Evolutionary conservation across 164 flowering plant species (phyloP).

Genomic region (Tetracentron sinense): DNA sequence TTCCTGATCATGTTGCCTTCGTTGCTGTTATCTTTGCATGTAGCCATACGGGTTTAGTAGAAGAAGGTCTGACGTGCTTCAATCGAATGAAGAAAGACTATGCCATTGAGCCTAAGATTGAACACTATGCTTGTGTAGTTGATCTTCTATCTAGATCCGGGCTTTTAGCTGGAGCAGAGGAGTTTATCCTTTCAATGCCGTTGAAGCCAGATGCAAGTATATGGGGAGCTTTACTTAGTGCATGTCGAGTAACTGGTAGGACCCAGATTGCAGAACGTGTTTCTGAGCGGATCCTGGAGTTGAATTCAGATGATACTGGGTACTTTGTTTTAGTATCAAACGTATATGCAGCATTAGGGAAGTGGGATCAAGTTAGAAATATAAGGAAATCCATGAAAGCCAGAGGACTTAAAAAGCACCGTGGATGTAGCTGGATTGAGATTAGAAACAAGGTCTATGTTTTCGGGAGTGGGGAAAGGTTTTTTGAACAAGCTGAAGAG

Average conservation of each 20-base stretch:
- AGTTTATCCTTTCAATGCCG: constrained; percentile 39
- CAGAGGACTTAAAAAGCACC: constrained; percentile 39
- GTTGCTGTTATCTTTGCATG: constrained; percentile 42
- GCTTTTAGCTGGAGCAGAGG: constrained; percentile 30
- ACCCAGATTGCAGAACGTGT: constrained; percentile 27
- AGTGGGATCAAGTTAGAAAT: constrained; percentile 37
- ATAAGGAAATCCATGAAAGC: constrained; percentile 30
- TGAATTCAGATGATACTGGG: constrained; percentile 33
- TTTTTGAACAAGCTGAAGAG: constrained; percentile 25
- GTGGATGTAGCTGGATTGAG: constrained; percentile 49
- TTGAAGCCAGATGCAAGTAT: constrained; percentile 40
- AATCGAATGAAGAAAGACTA: constrained; percentile 28
- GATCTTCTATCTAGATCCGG: constrained; percentile 39
- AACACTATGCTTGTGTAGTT: too few species aligned
- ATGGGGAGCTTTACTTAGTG: too few species aligned
- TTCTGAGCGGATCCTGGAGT: constrained; percentile 21
- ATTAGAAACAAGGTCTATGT: constrained; percentile 30
- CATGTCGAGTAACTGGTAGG: constrained; percentile 31
- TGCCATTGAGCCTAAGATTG: constrained; percentile 28
- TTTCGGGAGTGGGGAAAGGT: constrained; percentile 28
- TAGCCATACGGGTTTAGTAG: constrained; percentile 44
- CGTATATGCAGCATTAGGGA: constrained; percentile 40
- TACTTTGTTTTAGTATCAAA: constrained; percentile 43
- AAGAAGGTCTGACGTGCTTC: constrained; percentile 34
- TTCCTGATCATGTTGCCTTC: constrained; percentile 38